These are phyloP conservation scores for Tulasnella sp. DNA, from an alignment of 768 basidiomycete species.

Conservation along the genomic window DNA sequence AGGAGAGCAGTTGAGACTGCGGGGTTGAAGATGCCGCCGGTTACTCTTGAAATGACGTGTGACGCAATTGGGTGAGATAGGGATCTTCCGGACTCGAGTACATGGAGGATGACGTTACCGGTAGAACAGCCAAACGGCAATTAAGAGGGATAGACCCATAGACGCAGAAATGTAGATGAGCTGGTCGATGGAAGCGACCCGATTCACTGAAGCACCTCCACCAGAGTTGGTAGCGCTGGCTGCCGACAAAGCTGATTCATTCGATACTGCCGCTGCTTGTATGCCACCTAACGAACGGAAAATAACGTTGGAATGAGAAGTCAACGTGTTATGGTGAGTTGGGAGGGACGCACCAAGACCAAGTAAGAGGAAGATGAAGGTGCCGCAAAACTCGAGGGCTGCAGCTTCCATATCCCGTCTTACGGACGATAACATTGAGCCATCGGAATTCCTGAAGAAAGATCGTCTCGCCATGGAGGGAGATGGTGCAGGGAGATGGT, in stretches of 20 bases:
- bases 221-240: background rate
- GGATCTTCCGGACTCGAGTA: background rate
- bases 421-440: no score
- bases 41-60: slow-evolving; percentile 21
- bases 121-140: slow-evolving; percentile 58
- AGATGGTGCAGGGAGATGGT: no score
- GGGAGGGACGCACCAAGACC: slow-evolving; percentile 30
- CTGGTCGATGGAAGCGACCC: slow-evolving; percentile 28
- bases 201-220: slow-evolving; percentile 9
- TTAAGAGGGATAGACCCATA: slow-evolving; percentile 51
- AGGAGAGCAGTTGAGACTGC: slow-evolving; percentile 49
- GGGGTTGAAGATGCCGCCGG: slow-evolving; percentile 57
- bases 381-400: slow-evolving; percentile 17
- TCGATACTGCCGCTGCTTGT: slow-evolving; percentile 36
- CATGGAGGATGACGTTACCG: slow-evolving; percentile 23
- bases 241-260: slow-evolving; percentile 1
- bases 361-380: slow-evolving; percentile 44
- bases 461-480: no score
- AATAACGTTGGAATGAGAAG: background rate
- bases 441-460: no score
- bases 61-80: background rate
- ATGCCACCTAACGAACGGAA: slow-evolving; percentile 35
- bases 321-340: background rate
- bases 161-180: slow-evolving; percentile 46
- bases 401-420: slow-evolving; percentile 16